These are phyloP conservation scores for Mucor saturninus DNA, from an alignment of 371 early-diverging fungal species.

Conservation along the genomic window DNA sequence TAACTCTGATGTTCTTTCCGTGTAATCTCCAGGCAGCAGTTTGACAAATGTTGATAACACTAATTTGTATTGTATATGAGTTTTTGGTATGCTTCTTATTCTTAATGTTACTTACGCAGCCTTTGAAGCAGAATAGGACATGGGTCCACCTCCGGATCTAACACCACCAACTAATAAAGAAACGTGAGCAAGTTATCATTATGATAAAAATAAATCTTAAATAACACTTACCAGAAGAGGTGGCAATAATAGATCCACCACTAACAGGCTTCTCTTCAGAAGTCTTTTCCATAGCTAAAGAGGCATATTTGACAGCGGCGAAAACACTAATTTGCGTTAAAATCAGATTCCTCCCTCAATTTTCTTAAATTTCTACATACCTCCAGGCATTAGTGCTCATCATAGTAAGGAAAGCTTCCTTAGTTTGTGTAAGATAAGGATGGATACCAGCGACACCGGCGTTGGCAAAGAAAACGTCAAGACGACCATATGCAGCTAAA, in stretches of 20 bases:
- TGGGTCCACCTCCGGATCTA: constrained; percentile 47
- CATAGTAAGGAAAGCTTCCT: constrained; percentile 27
- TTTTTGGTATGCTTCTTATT: not conserved
- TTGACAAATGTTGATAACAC: constrained; percentile 58
- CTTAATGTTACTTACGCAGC: constrained; percentile 32
- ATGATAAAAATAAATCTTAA: not conserved
- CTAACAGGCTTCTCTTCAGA: constrained; percentile 11
- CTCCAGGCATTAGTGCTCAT: constrained; percentile 42
- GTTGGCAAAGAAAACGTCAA: constrained; percentile 63
- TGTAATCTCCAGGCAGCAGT: constrained; percentile 46
- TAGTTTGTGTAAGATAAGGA: constrained; percentile 19
- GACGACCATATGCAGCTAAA: constrained; percentile 43
- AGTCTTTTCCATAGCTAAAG: constrained; percentile 36
- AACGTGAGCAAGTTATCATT: not conserved
- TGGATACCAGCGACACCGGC: constrained; percentile 40
- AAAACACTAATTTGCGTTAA: constrained; percentile 23
- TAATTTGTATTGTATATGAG: constrained; percentile 5
- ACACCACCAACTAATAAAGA: constrained; percentile 44
- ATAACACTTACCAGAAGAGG: constrained; percentile 38
- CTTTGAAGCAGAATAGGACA: constrained; percentile 50
- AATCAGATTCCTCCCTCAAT: not conserved
- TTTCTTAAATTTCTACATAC: constrained; percentile 3
- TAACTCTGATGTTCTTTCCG: constrained; percentile 55
- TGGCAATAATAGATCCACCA: constrained; percentile 44
- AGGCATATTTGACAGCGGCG: constrained; percentile 47